Evolutionary conservation across 2,329 filamentous ascomycete species (phyloP), one percentile per base, ranked within the genome.

Genomic region (Fusarium sp.): DNA sequence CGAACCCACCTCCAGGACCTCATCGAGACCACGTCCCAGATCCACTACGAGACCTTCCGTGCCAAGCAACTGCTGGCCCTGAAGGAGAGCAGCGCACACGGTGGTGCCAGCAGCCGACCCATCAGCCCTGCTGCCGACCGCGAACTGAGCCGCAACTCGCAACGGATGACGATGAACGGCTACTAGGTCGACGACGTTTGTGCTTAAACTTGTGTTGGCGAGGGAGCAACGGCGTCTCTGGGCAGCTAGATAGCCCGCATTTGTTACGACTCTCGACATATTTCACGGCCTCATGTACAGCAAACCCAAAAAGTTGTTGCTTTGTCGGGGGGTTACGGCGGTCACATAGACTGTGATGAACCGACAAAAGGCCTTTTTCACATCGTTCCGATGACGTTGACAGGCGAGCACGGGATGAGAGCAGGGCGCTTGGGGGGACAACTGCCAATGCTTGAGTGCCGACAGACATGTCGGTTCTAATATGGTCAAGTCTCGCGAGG

Each of bases 31-130:
- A 99, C 96, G 51, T 97, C 94, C 75, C 96, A 99, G 86, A 99
- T 97, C 83, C 96, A 99, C 87, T 99, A 99, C 87, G 96, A 99
- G 87, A 97, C 93, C 65, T 99, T 99, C 94, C 94, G 96, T 83
- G 94, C 96, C 77, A 99, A 99, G 90, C 96, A 99, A 83, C 86
- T 99, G 77, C 85, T 99, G 79, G 96, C 96, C 63, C 88, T 99
- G 80, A 99, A 98, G 89, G 96, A 99, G 86, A 97, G 92, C 87
- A 97, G 93, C 79, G 93, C 93, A 74, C 92, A 93, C 72, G 91
- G 90, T 72, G 84, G 89, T 75, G 89, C 90, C 72, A 96, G 93
- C 85, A 79, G 79, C 76, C 88, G 95, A 80, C 96, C 96, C 78
- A 99, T 99, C 85, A 97, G 93, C 80, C 96, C 96, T 66, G 88